Conservation (phyloP, 768 basidiomycete species). For the Pluteus cervinus region DNA sequence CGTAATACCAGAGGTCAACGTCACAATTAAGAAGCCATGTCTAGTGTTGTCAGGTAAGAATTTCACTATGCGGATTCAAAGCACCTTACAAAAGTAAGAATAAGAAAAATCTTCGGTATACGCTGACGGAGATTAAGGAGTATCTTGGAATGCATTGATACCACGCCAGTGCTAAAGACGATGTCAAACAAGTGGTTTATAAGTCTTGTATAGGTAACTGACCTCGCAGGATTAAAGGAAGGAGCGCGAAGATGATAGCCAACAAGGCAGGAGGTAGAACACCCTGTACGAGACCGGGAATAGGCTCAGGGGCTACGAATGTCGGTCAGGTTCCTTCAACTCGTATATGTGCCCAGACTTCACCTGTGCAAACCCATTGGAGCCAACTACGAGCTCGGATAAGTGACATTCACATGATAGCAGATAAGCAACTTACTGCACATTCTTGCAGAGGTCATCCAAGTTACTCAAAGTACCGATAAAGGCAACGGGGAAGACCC, state of each 20-base stretch:
- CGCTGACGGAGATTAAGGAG: constrained; percentile 61
- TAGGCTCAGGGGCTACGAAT: constrained; percentile 24
- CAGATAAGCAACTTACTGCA: constrained; percentile 28
- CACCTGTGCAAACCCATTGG: constrained; percentile 46
- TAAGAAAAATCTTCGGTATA: constrained; percentile 67
- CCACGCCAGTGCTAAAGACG: constrained; percentile 42
- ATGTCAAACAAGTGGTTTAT: constrained; percentile 5
- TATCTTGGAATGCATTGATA: constrained; percentile 68
- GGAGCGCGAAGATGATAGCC: constrained; percentile 53
- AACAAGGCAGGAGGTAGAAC: constrained; percentile 60
- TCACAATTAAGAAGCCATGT: constrained; percentile 71
- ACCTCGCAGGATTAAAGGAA: constrained; percentile 57
- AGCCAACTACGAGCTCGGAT: constrained; percentile 38
- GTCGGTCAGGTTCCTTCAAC: neutral
- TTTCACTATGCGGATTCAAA: neutral
- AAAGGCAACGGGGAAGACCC: constrained; percentile 63
- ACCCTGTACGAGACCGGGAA: constrained; percentile 56
- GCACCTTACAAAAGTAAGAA: constrained; percentile 50
- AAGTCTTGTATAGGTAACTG: constrained; percentile 10
- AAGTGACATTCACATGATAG: neutral
- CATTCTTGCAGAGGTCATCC: constrained; percentile 40
- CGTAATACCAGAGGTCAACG: constrained; percentile 55
- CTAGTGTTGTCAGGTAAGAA: constrained; percentile 16
- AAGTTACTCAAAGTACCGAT: constrained; percentile 62
- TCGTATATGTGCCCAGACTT: neutral